phyloP scores from a whole-genome alignment of 2,329 filamentous ascomycete genomes.

The Hypocreales sp. region DNA sequence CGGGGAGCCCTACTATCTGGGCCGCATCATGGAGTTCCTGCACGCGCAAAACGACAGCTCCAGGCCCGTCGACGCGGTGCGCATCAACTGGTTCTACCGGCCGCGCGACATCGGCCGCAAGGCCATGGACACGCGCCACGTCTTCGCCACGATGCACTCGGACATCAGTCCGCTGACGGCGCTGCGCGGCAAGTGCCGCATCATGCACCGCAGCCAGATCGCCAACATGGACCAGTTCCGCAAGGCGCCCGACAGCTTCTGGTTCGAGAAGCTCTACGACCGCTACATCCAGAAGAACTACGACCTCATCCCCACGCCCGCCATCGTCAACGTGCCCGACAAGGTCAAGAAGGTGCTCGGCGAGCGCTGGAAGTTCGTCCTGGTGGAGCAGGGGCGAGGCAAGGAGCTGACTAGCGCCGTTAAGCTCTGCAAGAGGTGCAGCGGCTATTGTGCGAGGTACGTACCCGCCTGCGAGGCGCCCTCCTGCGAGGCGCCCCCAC shows the following conservation, averaged over 20 bases:
- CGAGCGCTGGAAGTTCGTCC: constrained; percentile 90
- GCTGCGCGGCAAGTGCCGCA: constrained; percentile 82
- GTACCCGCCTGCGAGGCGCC: too few relatives aligned
- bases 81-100: constrained; percentile 97
- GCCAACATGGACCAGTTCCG: constrained; percentile 69
- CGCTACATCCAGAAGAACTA: constrained; percentile 97
- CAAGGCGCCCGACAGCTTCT: constrained; percentile 76
- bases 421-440: constrained; percentile 90
- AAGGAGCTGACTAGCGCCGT: constrained; percentile 94
- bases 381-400: constrained; percentile 83
- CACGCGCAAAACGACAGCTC: constrained; percentile 60
- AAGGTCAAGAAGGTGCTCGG: constrained; percentile 92
- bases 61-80: constrained; percentile 67
- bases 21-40: constrained; percentile 95
- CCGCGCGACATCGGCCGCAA: constrained; percentile 91
- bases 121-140: constrained; percentile 74
- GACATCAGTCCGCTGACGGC: constrained; percentile 88
- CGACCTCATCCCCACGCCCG: constrained; percentile 81
- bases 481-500: too few relatives aligned
- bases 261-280: constrained; percentile 96
- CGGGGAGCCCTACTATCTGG: constrained; percentile 94
- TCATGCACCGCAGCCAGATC: constrained; percentile 80
- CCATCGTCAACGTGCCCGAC: constrained; percentile 90
- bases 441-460: constrained; percentile 80
- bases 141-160: constrained; percentile 97